Evolutionary conservation across 139 green algal species (phyloP).

Genomic region (Trebouxia sp.): DNA sequence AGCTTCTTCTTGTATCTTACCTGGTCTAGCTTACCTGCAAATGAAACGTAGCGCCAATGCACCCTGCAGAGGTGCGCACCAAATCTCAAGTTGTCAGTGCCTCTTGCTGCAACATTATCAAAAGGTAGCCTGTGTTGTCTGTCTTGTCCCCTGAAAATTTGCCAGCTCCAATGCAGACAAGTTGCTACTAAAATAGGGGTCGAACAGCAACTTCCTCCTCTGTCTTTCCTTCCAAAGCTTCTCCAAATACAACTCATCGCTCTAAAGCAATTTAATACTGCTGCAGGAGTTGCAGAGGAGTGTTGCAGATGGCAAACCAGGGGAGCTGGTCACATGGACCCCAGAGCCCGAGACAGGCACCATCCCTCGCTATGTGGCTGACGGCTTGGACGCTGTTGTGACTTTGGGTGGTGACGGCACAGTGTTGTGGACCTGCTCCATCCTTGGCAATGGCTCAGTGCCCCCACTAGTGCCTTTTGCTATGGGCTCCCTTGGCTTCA

Average conservation of each 20-base stretch:
- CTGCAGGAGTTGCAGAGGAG: slow-evolving; percentile 24
- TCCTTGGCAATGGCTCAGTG: slow-evolving; percentile 75
- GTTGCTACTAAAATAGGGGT: no score
- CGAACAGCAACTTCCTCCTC: no score
- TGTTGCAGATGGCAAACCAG: not conserved
- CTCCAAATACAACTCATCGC: no score
- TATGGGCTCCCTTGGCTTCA: slow-evolving; percentile 91
- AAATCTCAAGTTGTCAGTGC: not conserved
- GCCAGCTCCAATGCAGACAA: no score
- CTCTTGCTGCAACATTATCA: not conserved
- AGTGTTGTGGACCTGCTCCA: slow-evolving; percentile 85
- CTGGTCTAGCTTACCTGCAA: no score
- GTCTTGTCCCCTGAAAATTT: no score
- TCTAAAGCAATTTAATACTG: slow-evolving; percentile 14
- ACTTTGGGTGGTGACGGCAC: slow-evolving; percentile 91
- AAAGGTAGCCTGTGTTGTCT: not conserved
- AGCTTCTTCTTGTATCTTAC: no score
- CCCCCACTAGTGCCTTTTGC: slow-evolving; percentile 86
- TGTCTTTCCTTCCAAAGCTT: no score
- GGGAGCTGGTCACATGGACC: slow-evolving; percentile 20
- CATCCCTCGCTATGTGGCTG: slow-evolving; percentile 53
- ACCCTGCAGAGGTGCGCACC: no score
- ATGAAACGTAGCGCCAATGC: no score
- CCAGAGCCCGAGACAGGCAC: slow-evolving; percentile 22
- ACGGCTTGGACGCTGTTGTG: slow-evolving; percentile 78